A percentile compares a stretch with the other conserved stretches of the same genome.
Conservation (phyloP, 345 rosid species). For the Gossypium thurberi region DNA sequence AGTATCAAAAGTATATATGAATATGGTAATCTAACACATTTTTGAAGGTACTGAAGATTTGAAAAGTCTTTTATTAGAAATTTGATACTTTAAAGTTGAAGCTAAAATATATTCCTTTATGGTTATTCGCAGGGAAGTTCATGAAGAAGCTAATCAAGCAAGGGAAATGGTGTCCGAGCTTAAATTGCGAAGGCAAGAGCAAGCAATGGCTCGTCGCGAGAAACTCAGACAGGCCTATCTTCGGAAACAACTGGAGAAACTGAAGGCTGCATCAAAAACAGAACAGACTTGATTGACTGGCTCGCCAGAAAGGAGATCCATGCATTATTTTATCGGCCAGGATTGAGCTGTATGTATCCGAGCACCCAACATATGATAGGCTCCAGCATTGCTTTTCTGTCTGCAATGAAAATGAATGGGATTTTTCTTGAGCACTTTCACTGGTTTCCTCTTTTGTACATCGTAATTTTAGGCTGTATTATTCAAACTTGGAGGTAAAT, state of each 20-base stretch:
- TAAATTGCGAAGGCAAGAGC: slow-evolving; percentile 68
- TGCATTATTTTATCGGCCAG: neutral
- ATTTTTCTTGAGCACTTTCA: too few species aligned
- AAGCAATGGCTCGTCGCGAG: slow-evolving; percentile 69
- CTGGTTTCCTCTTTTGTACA: too few species aligned
- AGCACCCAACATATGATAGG: neutral
- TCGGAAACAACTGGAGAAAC: slow-evolving; percentile 72
- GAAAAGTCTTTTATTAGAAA: neutral
- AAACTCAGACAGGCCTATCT: slow-evolving; percentile 81
- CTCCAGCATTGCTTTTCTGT: neutral
- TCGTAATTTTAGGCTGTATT: too few species aligned
- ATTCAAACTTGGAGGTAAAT: too few species aligned
- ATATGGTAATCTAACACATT: neutral
- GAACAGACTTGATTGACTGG: slow-evolving; percentile 4
- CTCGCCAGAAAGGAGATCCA: neutral
- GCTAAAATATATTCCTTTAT: neutral
- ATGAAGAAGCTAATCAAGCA: slow-evolving; percentile 79
- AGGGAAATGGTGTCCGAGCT: slow-evolving; percentile 69
- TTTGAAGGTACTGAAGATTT: neutral
- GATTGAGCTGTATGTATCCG: neutral
- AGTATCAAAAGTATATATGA: neutral
- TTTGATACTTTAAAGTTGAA: neutral
- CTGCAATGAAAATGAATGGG: neutral
- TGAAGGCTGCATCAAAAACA: slow-evolving; percentile 46
- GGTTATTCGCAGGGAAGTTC: slow-evolving; percentile 64